phyloP scores from a whole-genome alignment of 2,329 filamentous ascomycete species.

The Aaosphaeria arxii region DNA sequence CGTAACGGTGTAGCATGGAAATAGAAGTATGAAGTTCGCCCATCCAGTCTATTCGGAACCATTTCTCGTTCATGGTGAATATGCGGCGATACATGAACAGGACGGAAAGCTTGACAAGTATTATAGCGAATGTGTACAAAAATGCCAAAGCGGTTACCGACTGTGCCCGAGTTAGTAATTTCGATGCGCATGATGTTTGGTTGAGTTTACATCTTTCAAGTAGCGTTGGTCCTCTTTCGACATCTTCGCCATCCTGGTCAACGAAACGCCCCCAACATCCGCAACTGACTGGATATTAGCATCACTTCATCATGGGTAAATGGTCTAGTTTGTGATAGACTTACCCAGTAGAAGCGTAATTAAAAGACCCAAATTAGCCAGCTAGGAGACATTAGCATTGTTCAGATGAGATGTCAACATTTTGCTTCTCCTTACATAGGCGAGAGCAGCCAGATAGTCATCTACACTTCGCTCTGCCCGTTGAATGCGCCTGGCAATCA shows the following conservation, averaged over 20 bases:
- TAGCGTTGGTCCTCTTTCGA: neutral
- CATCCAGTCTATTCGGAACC: constrained; percentile 1
- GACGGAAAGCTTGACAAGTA: constrained; percentile 9
- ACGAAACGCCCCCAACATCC: neutral
- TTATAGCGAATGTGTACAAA: constrained; percentile 8
- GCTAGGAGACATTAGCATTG: neutral
- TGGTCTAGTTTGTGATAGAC: neutral
- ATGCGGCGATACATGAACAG: constrained; percentile 10
- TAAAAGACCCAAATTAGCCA: neutral
- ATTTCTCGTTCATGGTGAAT: constrained; percentile 6
- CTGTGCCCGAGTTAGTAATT: neutral
- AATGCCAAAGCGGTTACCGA: neutral
- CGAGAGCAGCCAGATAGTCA: neutral
- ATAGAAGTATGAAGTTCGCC: neutral
- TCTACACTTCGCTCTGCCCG: neutral
- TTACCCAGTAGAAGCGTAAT: neutral
- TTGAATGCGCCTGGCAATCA: neutral
- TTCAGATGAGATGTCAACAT: too few relatives aligned
- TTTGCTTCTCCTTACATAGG: neutral
- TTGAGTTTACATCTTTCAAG: neutral
- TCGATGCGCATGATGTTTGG: neutral
- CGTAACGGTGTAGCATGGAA: neutral
- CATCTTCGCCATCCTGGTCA: neutral
- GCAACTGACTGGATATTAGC: neutral
- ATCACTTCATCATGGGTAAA: neutral